Base-by-base conservation (phyloP, 345 rosid species). In the Acer saccharum region DNA sequence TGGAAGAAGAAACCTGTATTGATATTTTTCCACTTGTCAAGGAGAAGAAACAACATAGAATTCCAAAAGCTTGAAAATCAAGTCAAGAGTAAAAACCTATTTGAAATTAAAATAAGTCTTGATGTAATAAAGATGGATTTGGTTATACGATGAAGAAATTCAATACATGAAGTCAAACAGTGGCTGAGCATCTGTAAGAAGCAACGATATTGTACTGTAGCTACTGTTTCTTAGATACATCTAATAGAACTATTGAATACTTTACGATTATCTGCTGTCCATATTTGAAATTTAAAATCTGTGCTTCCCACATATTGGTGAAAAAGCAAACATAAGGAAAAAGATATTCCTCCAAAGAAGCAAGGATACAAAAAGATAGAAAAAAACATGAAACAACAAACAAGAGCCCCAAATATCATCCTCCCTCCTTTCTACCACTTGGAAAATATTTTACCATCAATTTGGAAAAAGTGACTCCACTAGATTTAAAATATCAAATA, bases 1-100 rank as follows among this genome's bases (percentile, higher is more conserved):
- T 80, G 99, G 99, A 79, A 96, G 97, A 83, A 94, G 97, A 87
- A 96, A 96, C 97, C 98, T 96, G 84, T 72, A 90, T 67, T 72
- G 23, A 65, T 21, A 41, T 68, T 52, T 55, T 50, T 66, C 73
- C 39, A 61, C 29, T 62, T 58, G 57, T 71, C 81, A 72, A 39
- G 27, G 62, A 69, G 29, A 74, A 81, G 20, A 68, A 23, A 41
- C 21, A 68, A 69, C 3, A 18, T 71, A 68, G 55, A 39, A 25
- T 8, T 66, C 29, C 58, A 21, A 75, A 75, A 35, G 2, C 23
- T 23, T 11, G 43, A 48, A 65, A 64, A 29, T 63, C 70, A 50
- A 65, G 11, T 74, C 63, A 50, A 50, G 6, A 20, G 11, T 6
- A n/a, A 65, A 27, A 75, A 50, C 7, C 62, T 11, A 75, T 25